These are phyloP conservation scores for Arbutus unedo DNA, from an alignment of 148 eudicot genomes.

Conservation along the genomic window DNA sequence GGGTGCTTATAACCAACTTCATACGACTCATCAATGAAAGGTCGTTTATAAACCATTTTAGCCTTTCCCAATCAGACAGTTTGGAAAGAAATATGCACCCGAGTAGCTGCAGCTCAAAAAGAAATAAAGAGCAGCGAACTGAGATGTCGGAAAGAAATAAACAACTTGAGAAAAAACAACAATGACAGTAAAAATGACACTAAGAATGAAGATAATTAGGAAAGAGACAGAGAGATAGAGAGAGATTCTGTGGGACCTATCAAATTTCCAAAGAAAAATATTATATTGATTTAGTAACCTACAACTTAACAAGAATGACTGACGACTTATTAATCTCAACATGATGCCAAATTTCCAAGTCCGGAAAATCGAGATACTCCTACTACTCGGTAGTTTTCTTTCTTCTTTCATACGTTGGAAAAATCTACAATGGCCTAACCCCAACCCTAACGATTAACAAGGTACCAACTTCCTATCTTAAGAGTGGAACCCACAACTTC, in stretches of 20 bases:
- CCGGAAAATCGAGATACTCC: not conserved
- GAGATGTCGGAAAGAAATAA: slow-evolving; percentile 9
- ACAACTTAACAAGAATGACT: not conserved
- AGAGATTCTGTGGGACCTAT: not conserved
- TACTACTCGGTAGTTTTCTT: not conserved
- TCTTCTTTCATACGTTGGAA: too few relatives aligned
- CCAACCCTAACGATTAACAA: too few relatives aligned
- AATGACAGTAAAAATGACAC: not conserved
- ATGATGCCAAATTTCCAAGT: not conserved
- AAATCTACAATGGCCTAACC: too few relatives aligned
- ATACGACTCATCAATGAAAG: slow-evolving; percentile 14
- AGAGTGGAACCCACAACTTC: too few relatives aligned
- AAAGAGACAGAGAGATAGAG: not conserved
- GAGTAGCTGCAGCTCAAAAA: slow-evolving; percentile 1
- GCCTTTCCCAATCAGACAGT: not conserved
- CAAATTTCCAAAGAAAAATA: not conserved
- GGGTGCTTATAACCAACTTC: slow-evolving; percentile 19
- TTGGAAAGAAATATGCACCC: not conserved
- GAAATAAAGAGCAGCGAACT: not conserved
- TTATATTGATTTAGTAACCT: not conserved
- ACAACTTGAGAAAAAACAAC: not conserved
- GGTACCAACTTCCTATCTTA: too few relatives aligned
- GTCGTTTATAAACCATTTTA: slow-evolving; percentile 23
- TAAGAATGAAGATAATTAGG: not conserved
- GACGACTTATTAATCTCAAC: not conserved